A percentile compares a stretch with the other conserved stretches of the same genome.
Evolutionary conservation across 306 rosid genomes (phyloP).

Genomic region (Arachis stenosperma): DNA sequence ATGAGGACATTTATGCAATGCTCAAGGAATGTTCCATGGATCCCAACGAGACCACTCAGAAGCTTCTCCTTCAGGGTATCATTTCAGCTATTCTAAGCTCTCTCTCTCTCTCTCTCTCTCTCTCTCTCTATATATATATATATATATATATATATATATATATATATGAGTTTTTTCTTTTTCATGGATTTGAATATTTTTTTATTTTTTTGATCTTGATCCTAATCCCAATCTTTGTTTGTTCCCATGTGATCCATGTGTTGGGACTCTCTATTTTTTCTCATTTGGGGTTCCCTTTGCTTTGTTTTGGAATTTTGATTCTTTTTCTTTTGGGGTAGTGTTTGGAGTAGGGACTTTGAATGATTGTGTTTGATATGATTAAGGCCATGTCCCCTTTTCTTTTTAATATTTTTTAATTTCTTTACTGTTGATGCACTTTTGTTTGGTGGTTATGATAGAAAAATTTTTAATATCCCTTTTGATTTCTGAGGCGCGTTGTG

Average conservation of each 20-base stretch:
- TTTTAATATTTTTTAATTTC: neutral
- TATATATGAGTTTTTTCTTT: no score
- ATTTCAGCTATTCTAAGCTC: neutral
- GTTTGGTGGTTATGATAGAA: slow-evolving; percentile 41
- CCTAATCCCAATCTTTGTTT: slow-evolving; percentile 42
- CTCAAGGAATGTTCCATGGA: slow-evolving; percentile 96
- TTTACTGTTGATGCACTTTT: slow-evolving; percentile 48
- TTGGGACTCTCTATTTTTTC: slow-evolving; percentile 36
- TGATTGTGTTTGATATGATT: slow-evolving; percentile 48
- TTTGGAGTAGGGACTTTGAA: slow-evolving; percentile 41
- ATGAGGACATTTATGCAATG: slow-evolving; percentile 92
- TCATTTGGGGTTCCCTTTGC: slow-evolving; percentile 41
- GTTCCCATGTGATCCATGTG: slow-evolving; percentile 50
- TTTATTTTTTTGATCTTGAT: slow-evolving; percentile 12
- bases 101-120: no score
- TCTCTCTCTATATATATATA: no score
- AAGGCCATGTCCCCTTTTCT: neutral
- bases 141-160: no score
- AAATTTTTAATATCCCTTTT: slow-evolving; percentile 39
- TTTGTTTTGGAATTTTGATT: slow-evolving; percentile 42
- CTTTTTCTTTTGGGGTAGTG: neutral
- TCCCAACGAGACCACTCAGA: slow-evolving; percentile 94
- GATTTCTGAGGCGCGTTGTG: slow-evolving; percentile 39
- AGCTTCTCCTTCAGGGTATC: slow-evolving; percentile 91
- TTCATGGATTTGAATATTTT: neutral